Percentiles rank a stretch among this genome's conserved stretches.
Evolutionary conservation across 2,329 filamentous ascomycete species (phyloP).

Genomic region (Fusarium multiceps): DNA sequence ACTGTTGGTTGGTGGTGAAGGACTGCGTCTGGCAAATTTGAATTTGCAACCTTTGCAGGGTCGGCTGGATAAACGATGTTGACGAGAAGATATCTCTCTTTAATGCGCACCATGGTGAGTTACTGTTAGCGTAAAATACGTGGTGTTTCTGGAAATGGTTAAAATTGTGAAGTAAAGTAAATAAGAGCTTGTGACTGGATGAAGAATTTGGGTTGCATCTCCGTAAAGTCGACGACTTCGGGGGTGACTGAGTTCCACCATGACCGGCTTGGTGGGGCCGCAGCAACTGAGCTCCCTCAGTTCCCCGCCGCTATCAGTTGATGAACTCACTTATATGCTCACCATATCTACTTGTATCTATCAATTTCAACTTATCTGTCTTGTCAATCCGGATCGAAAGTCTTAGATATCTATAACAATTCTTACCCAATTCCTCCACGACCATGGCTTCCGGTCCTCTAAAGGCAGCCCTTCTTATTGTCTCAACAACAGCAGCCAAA

Average conservation of each 20-base stretch:
- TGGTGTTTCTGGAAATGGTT: neutral
- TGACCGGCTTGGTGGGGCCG: slow-evolving; percentile 42
- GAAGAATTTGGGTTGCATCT: slow-evolving; percentile 21
- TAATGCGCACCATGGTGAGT: slow-evolving; percentile 98
- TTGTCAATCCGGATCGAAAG: neutral
- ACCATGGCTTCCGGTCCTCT: slow-evolving; percentile 58
- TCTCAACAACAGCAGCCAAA: slow-evolving; percentile 89
- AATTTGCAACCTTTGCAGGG: slow-evolving; percentile 48
- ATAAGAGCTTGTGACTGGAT: slow-evolving; percentile 16
- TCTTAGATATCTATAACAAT: neutral
- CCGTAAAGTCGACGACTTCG: slow-evolving; percentile 33
- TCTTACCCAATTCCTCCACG: neutral
- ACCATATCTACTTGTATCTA: neutral
- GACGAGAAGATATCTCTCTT: slow-evolving; percentile 94
- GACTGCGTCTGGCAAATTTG: slow-evolving; percentile 68
- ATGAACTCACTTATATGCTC: slow-evolving; percentile 18
- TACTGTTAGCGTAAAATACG: too few species aligned
- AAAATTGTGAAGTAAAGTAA: slow-evolving; percentile 3
- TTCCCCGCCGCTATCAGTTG: slow-evolving; percentile 35
- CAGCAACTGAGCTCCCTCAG: slow-evolving; percentile 1
- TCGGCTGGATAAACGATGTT: slow-evolving; percentile 87
- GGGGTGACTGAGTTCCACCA: slow-evolving; percentile 27
- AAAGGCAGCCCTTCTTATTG: slow-evolving; percentile 81
- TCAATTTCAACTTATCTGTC: neutral
- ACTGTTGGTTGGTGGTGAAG: slow-evolving; percentile 83